phyloP scores from a whole-genome alignment of 257 asterid genomes.

The Ophiorrhiza pumila region DNA sequence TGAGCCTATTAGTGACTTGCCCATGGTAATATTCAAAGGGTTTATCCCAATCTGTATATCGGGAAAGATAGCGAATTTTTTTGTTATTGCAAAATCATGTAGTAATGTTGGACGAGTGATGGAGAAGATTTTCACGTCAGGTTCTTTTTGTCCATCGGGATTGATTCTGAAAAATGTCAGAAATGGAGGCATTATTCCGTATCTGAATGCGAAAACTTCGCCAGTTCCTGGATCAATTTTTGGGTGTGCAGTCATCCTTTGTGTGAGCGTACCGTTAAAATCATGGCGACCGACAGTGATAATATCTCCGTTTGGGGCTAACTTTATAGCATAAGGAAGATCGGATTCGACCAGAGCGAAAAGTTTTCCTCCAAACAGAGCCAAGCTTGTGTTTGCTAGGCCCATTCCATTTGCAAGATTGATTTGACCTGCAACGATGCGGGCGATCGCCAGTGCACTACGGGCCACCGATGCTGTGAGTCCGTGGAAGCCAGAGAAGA shows the following conservation, averaged over 20 bases:
- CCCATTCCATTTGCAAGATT: too few relatives aligned
- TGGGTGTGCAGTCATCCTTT: conserved; percentile 87
- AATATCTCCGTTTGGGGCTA: too few relatives aligned
- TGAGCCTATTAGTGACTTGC: conserved; percentile 54
- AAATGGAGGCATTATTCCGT: conserved; percentile 65
- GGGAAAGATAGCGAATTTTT: conserved; percentile 61
- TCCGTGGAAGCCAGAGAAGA: too few relatives aligned
- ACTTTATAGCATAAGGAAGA: too few relatives aligned
- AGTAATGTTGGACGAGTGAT: conserved; percentile 54
- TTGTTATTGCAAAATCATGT: conserved; percentile 73
- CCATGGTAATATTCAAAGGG: conserved; percentile 44
- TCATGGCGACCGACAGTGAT: conserved; percentile 64
- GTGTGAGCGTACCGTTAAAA: conserved; percentile 43
- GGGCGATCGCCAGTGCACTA: too few relatives aligned
- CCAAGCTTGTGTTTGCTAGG: too few relatives aligned
- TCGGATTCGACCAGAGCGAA: too few relatives aligned
- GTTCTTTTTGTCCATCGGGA: conserved; percentile 44
- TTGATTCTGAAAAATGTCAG: conserved; percentile 44
- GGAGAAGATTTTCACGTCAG: conserved; percentile 69
- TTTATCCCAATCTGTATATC: conserved; percentile 69
- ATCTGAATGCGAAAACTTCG: conserved; percentile 68
- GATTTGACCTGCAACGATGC: too few relatives aligned
- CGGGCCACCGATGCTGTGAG: too few relatives aligned
- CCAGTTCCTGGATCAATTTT: conserved; percentile 50
- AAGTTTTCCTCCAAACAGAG: too few relatives aligned